Percentiles rank a stretch among this genome's conserved stretches.
Evolutionary conservation across 176 grass and related monocot species (phyloP).

Genomic region (Eragrostis curvula): DNA sequence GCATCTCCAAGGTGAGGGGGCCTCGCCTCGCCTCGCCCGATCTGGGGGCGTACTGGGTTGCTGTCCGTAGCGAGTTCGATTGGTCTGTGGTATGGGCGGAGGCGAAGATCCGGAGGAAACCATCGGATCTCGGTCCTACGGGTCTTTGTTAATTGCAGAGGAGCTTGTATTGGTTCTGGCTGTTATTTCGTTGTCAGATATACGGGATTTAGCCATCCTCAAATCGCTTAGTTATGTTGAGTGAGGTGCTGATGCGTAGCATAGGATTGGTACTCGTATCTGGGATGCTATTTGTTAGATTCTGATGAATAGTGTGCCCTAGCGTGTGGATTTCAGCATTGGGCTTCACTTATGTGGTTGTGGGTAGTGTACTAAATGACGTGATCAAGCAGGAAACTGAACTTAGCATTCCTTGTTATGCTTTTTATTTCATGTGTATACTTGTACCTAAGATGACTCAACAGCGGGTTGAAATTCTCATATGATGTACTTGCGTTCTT

Average conservation of each 20-base stretch:
- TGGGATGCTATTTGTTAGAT: conserved; percentile 15
- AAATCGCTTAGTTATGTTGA: conserved; percentile 17
- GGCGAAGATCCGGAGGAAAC: conserved; percentile 27
- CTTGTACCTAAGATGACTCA: not conserved
- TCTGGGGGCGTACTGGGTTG: conserved; percentile 29
- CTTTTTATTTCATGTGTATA: conserved; percentile 3
- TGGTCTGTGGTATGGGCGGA: not conserved
- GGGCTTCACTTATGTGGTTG: not conserved
- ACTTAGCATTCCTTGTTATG: conserved; percentile 3
- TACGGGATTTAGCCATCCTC: not conserved
- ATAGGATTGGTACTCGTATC: not conserved
- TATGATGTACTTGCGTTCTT: not conserved
- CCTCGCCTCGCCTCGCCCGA: conserved; percentile 23
- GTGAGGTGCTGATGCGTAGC: conserved; percentile 1
- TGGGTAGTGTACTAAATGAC: conserved; percentile 6
- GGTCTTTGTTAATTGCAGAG: not conserved
- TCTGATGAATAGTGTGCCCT: not conserved
- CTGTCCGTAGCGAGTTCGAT: conserved; percentile 41
- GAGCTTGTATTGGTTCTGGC: conserved; percentile 1
- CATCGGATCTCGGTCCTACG: conserved; percentile 37
- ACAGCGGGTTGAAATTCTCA: not conserved
- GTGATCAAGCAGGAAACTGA: conserved; percentile 28
- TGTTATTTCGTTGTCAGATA: not conserved
- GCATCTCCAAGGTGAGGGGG: conserved; percentile 61
- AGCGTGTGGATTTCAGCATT: conserved; percentile 1